phyloP scores from a whole-genome alignment of 164 flowering plant genomes.

The Vitis rotundifolia region DNA sequence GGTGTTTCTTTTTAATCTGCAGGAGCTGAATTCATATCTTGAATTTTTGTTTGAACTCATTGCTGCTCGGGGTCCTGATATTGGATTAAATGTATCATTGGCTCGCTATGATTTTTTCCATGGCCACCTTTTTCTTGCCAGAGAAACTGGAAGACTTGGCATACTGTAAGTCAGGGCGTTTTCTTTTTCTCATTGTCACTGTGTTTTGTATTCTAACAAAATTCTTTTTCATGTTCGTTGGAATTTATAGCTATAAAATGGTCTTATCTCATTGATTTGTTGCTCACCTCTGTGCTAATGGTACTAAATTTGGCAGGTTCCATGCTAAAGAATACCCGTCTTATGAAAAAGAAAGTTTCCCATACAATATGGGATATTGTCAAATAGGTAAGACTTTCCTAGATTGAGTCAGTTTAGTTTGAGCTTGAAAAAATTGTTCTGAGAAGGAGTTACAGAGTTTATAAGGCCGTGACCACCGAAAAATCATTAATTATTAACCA shows the following conservation, averaged over 20 bases:
- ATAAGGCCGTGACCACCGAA: not conserved
- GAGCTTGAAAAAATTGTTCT: not conserved
- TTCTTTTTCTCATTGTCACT: not conserved
- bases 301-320: constrained; percentile 53
- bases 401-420: not conserved
- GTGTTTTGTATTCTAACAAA: not conserved
- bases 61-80: constrained; percentile 64
- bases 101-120: constrained; percentile 89
- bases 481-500: not conserved
- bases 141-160: constrained; percentile 79
- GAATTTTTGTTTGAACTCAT: constrained; percentile 74
- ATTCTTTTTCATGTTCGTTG: not conserved
- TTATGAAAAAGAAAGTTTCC: constrained; percentile 66
- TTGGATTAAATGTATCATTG: constrained; percentile 74
- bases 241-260: not conserved
- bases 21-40: constrained; percentile 84
- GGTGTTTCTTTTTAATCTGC: constrained; percentile 20
- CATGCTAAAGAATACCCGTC: constrained; percentile 97
- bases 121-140: constrained; percentile 87
- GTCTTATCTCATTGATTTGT: not conserved
- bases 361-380: constrained; percentile 87
- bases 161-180: constrained; percentile 68
- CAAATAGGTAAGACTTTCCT: constrained; percentile 58
- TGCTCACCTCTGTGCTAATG: not conserved
- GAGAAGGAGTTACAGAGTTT: too few relatives aligned